A percentile compares a stretch with the other conserved stretches of the same genome.
These are phyloP conservation scores for Sutorius eximius DNA, from an alignment of 1,284 basidiomycete species.

Conservation along the genomic window DNA sequence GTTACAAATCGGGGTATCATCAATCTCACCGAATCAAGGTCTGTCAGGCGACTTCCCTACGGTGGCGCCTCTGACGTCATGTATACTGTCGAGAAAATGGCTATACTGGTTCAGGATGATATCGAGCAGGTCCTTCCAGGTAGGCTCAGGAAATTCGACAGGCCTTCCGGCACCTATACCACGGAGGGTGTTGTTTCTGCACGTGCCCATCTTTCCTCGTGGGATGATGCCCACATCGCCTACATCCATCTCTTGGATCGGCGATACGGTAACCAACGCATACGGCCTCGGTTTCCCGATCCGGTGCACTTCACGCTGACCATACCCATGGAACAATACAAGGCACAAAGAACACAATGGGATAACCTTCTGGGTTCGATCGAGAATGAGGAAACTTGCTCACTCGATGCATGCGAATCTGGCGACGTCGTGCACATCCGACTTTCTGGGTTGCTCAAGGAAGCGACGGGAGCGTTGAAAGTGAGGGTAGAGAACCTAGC, in stretches of 20 bases:
- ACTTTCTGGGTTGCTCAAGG: constrained; percentile 41
- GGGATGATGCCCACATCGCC: constrained; percentile 46
- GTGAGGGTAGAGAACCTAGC: constrained; percentile 55
- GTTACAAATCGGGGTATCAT: constrained; percentile 23
- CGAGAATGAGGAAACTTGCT: constrained; percentile 34
- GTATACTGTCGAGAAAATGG: constrained; percentile 8
- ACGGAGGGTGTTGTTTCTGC: constrained; percentile 34
- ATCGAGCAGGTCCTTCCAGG: constrained; percentile 20
- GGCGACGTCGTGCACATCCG: constrained; percentile 26
- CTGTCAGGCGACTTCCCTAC: constrained; percentile 25
- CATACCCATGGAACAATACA: constrained; percentile 49
- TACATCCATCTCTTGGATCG: constrained; percentile 31
- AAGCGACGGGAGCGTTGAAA: constrained; percentile 53
- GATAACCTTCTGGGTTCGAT: constrained; percentile 38
- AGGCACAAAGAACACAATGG: constrained; percentile 51
- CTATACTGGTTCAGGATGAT: constrained; percentile 18
- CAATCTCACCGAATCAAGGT: constrained; percentile 16
- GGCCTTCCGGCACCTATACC: constrained; percentile 16
- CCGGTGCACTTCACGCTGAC: constrained; percentile 48
- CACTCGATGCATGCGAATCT: constrained; percentile 22
- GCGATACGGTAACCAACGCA: constrained; percentile 32
- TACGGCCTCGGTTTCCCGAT: constrained; percentile 42
- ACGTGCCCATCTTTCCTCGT: constrained; percentile 44
- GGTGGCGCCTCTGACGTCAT: background rate
- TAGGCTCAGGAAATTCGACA: constrained; percentile 20